Evolutionary conservation across 345 rosid genomes (phyloP).

Genomic region (Citrus unshiu): DNA sequence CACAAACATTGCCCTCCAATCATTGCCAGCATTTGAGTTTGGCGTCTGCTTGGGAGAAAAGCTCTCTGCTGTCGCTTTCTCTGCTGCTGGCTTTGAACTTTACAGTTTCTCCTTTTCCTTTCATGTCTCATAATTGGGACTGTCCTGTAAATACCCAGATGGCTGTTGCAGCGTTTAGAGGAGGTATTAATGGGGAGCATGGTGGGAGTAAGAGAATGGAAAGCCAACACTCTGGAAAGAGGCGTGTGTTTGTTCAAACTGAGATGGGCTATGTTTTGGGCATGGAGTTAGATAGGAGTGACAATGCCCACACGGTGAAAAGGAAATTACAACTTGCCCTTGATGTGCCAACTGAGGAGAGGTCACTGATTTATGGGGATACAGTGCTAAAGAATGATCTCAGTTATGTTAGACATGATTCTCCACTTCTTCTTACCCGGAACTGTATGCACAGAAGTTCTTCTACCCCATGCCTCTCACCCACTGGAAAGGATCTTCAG

Average conservation of each 20-base stretch:
- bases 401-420: constrained; percentile 55
- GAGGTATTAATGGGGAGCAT: constrained; percentile 39
- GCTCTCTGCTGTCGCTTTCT: constrained; percentile 25
- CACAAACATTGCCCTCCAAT: constrained; percentile 1
- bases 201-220: constrained; percentile 33
- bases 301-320: constrained; percentile 58
- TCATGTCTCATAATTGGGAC: constrained; percentile 38
- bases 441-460: constrained; percentile 55
- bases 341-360: constrained; percentile 48
- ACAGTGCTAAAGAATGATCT: constrained; percentile 49
- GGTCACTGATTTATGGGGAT: constrained; percentile 62
- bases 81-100: neutral
- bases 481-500: constrained; percentile 44
- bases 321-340: constrained; percentile 56
- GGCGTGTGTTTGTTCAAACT: constrained; percentile 66
- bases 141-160: constrained; percentile 48
- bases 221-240: constrained; percentile 49
- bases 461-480: constrained; percentile 67
- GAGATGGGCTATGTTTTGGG: constrained; percentile 67
- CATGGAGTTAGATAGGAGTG: constrained; percentile 56
- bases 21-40: constrained; percentile 24
- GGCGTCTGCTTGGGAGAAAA: constrained; percentile 25
- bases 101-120: constrained; percentile 16
- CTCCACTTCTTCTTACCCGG: constrained; percentile 55
- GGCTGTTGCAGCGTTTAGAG: constrained; percentile 52